Evolutionary conservation across 2,329 filamentous ascomycete species (phyloP), one percentile per base, ranked within the genome.

Genomic region (Penicillium italicum): DNA sequence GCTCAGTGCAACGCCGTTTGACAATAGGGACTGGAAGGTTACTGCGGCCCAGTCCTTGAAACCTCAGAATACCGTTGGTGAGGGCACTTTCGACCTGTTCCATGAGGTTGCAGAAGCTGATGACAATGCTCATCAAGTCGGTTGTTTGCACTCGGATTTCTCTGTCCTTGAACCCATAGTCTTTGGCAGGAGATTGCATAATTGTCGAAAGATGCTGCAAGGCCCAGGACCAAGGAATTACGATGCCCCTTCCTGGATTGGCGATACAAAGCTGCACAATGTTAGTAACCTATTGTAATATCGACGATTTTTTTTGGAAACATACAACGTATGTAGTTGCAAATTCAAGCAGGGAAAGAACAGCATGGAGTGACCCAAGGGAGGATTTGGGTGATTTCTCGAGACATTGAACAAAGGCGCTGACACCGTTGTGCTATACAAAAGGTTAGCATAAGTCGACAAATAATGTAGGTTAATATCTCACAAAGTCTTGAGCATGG

Each of bases 181-280:
- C 22, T 16, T 37, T 26, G 1, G 38, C 28, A 10, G 58, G 47
- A 9, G 45, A 38, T 18, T 46, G 41, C 24, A 56, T 54, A 28
- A 60, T 44, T 9, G 20, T 46, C 26, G 55, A 50, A 16, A 62
- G 48, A 38, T 62, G 42, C 3, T 54, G 50, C 14, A 58, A 18
- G 11, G 53, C 53, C 60, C 60, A 62, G 8, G 60, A 58, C 45
- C 48, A 58, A 4, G 60, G 60, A 7, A 62, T 20, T 4, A 52
- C 46, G 9, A 60, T 49, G 4, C 55, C 58, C 28, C 24, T 56
- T 4, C 37, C 50, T 18, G 55, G 52, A 41, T 55, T 62, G 14
- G 53, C 40, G 6, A 58, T 36, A 30, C 52, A 58, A 31, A 62
- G 50, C 56, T 60, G 18, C 2, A 40, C 33, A 16, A 14, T 5